A percentile compares a stretch with the other conserved stretches of the same genome.
Conservation (phyloP, 805 yeast species). For the Hanseniaspora hatyaiensis region DNA sequence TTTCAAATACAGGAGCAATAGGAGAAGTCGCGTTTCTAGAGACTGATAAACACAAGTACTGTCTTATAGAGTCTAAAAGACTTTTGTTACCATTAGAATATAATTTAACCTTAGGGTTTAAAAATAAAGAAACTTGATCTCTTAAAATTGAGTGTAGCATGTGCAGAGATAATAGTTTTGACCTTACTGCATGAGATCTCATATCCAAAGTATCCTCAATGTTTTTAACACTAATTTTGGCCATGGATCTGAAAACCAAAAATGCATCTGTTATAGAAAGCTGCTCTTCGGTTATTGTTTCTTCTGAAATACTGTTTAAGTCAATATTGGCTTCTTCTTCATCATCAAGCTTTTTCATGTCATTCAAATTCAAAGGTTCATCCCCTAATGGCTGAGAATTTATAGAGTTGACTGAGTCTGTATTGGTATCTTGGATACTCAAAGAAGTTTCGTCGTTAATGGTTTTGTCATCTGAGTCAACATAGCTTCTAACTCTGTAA, state of each 20-base stretch:
- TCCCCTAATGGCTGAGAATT: conserved; percentile 25
- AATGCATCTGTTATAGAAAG: conserved; percentile 80
- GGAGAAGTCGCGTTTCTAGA: conserved; percentile 90
- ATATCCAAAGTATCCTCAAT: conserved; percentile 69
- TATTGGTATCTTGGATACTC: conserved; percentile 2
- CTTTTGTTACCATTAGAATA: conserved; percentile 43
- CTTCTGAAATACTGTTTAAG: conserved; percentile 27
- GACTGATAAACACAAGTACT: conserved; percentile 67
- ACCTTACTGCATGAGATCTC: conserved; percentile 86
- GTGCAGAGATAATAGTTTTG: conserved; percentile 79
- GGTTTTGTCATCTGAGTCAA: conserved; percentile 15
- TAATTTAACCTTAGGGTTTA: conserved; percentile 46
- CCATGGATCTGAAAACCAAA: conserved; percentile 84
- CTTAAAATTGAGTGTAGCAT: conserved; percentile 74
- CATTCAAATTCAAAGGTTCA: conserved; percentile 44
- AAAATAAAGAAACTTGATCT: conserved; percentile 73
- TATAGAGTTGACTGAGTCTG: neutral
- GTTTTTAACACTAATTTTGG: conserved; percentile 77
- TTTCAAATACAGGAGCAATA: conserved; percentile 80
- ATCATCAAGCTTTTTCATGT: conserved; percentile 45
- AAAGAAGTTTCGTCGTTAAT: conserved; percentile 18
- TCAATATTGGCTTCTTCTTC: conserved; percentile 46
- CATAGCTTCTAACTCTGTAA: conserved; percentile 47
- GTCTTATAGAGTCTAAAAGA: conserved; percentile 65
- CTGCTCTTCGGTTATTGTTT: conserved; percentile 45